Conservation (phyloP, 352 stramenopile genomes). For the Peronosclerospora sorghi region DNA sequence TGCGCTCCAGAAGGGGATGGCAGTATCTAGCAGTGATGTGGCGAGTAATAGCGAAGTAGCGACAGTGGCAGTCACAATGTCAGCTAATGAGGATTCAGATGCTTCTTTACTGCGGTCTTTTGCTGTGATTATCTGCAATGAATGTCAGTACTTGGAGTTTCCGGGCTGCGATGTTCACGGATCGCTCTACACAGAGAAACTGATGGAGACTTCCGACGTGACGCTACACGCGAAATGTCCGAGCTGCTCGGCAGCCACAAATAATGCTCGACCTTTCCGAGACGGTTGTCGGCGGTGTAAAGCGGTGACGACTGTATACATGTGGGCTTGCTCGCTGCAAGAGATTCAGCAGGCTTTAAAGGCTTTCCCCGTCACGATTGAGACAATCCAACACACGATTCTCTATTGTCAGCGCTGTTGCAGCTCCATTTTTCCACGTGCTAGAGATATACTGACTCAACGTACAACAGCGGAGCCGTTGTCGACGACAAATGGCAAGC, state of each 20-base stretch:
- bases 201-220: conserved; percentile 12
- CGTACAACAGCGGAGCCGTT: conserved; percentile 42
- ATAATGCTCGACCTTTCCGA: conserved; percentile 75
- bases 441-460: conserved; percentile 52
- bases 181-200: conserved; percentile 63
- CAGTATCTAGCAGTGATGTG: conserved; percentile 27
- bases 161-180: conserved; percentile 80
- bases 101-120: conserved; percentile 42
- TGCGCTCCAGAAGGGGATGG: conserved; percentile 15
- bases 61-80: not conserved
- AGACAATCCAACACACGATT: conserved; percentile 69
- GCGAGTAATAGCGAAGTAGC: conserved; percentile 1
- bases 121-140: conserved; percentile 68
- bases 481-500: conserved; percentile 38
- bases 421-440: conserved; percentile 67
- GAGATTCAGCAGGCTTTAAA: conserved; percentile 62
- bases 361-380: conserved; percentile 40
- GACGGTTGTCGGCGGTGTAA: conserved; percentile 81
- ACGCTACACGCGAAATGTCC: conserved; percentile 70
- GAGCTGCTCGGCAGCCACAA: conserved; percentile 66
- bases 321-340: conserved; percentile 58
- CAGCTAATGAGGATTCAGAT: conserved; percentile 1
- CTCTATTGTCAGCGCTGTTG: conserved; percentile 62
- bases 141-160: conserved; percentile 83
- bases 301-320: conserved; percentile 44